A percentile compares a stretch with the other conserved stretches of the same genome.
Evolutionary conservation across 164 flowering plant species (phyloP).

Genomic region (Umbellularia californica): DNA sequence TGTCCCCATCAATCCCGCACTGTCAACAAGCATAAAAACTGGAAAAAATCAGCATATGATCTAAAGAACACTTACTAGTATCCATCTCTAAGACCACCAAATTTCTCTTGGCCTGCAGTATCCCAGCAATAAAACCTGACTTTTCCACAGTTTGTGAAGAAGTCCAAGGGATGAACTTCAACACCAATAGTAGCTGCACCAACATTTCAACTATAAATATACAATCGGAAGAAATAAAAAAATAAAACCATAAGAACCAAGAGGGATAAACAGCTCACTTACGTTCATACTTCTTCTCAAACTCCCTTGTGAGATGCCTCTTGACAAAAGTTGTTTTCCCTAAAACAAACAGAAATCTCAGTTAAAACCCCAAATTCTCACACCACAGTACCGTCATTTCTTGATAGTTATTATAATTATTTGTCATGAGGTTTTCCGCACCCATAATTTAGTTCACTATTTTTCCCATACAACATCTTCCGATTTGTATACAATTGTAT

Average conservation of each 20-base stretch:
- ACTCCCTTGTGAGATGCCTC: conserved; percentile 20
- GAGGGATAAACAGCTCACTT: background rate
- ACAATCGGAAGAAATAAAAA: background rate
- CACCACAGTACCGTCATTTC: no score
- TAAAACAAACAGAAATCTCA: background rate
- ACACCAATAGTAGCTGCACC: conserved; percentile 21
- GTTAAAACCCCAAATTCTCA: no score
- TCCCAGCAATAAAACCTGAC: conserved; percentile 23
- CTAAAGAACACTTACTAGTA: conserved; percentile 13
- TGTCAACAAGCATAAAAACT: no score
- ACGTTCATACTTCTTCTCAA: conserved; percentile 23
- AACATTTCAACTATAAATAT: background rate
- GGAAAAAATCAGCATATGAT: background rate
- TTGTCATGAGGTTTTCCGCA: no score
- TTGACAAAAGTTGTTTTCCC: conserved; percentile 21
- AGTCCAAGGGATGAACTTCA: conserved; percentile 22
- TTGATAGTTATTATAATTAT: no score
- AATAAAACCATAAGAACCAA: background rate
- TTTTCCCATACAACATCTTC: no score
- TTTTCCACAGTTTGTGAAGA: conserved; percentile 18
- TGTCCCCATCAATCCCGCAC: background rate
- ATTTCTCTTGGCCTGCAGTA: conserved; percentile 21
- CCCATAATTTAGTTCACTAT: no score
- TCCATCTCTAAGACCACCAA: conserved; percentile 25
- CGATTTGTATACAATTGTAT: no score